phyloP scores from a whole-genome alignment of 2,329 filamentous ascomycete species.

The Microascus cirrosus region DNA sequence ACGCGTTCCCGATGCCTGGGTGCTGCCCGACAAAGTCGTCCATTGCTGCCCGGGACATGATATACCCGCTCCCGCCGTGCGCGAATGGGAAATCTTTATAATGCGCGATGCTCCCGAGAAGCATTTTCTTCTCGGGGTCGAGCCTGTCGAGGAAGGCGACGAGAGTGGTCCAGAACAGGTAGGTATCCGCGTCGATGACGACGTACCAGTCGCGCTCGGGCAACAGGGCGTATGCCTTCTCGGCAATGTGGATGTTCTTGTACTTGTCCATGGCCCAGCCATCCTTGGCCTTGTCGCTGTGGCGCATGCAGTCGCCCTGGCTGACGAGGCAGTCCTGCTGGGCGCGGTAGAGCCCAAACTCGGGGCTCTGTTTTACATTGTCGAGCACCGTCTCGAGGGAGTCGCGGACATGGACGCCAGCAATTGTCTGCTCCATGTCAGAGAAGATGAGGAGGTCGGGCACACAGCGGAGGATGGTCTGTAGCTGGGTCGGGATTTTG shows the following conservation, averaged over 20 bases:
- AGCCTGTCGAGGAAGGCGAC: constrained; percentile 34
- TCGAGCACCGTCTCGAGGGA: constrained; percentile 26
- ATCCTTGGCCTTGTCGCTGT: constrained; percentile 12
- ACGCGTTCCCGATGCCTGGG: constrained; percentile 29
- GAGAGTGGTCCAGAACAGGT: constrained; percentile 43
- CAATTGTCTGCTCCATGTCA: constrained; percentile 42
- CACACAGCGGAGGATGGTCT: constrained; percentile 42
- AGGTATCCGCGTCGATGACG: constrained; percentile 48
- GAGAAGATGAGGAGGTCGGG: constrained; percentile 45
- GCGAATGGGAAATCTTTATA: constrained; percentile 35
- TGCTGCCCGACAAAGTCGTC: constrained; percentile 31
- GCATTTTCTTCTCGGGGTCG: constrained; percentile 30
- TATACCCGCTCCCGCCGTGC: constrained; percentile 47
- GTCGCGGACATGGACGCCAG: constrained; percentile 29
- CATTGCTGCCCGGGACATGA: constrained; percentile 40
- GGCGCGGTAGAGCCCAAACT: constrained; percentile 33
- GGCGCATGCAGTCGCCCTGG: constrained; percentile 28
- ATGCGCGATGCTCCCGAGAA: constrained; percentile 39
- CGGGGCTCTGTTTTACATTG: constrained; percentile 23
- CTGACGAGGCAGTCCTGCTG: constrained; percentile 34
- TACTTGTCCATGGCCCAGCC: constrained; percentile 49
- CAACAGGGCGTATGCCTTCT: constrained; percentile 41
- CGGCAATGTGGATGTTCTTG: constrained; percentile 48
- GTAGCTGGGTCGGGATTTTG: constrained; percentile 42
- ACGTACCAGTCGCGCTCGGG: constrained; percentile 46